Base-by-base conservation (phyloP, 805 yeast species). In the Candida sphagnicola region DNA sequence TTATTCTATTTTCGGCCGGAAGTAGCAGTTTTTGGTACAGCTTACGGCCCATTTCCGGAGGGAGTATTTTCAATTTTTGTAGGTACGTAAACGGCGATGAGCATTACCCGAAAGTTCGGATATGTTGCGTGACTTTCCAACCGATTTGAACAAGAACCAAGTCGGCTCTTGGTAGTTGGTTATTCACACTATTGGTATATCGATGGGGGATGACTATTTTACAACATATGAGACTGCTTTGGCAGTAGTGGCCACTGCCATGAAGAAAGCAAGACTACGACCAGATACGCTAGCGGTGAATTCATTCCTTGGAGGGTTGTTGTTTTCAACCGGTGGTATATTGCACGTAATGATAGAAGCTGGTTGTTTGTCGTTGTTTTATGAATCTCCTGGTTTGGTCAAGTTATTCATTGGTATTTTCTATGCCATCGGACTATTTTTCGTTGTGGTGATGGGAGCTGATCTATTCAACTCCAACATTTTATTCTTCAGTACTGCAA, bases 141-240 rank as follows among this genome's bases (percentile, higher is more conserved):
- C n/a, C n/a, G n/a, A n/a, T n/a, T n/a, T n/a, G 24, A 21, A 21
- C 24, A 21, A 6, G 10, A 21, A 21, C 24, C 24, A 6, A 21
- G 24, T 21, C 10, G 24, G n/a, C n/a, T n/a, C n/a, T n/a, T n/a
- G n/a, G n/a, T n/a, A n/a, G n/a, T n/a, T n/a, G n/a, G n/a, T n/a
- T n/a, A n/a, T n/a, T n/a, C n/a, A n/a, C n/a, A n/a, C n/a, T n/a
- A n/a, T n/a, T n/a, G n/a, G n/a, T n/a, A n/a, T n/a, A n/a, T n/a
- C n/a, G n/a, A 53, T 51, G 61, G 50, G 39, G 10, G 59, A 52
- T 31, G 65, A 61, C 15, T 85, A 83, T 50, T 70, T 83, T 35
- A 78, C 88, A 3, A 85, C 91, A 5, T 80, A 85, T 60, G 95
- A 85, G 50, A 80, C 91, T 2, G 93, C 93, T 0, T 59, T 85